Evolutionary conservation across 2,329 filamentous ascomycete species (phyloP), one percentile per base, ranked within the genome.

Genomic region (Hypoxylon sp.): DNA sequence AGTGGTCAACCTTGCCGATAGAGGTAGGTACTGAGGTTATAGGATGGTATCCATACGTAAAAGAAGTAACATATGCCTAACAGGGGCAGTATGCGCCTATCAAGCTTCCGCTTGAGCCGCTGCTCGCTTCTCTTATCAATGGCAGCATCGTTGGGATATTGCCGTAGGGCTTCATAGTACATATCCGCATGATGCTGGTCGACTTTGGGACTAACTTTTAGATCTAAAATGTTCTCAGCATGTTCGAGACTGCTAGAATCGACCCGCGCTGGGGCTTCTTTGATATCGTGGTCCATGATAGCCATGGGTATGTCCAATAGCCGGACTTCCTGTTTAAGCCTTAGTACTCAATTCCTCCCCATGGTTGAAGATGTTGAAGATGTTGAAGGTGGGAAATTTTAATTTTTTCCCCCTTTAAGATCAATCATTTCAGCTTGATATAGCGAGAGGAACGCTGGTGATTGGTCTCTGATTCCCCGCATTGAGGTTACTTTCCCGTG

Each of bases 11-110:
- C 9, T 45, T 28, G 14, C 9, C 11, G 4, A 24, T 18, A 2
- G 3, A 40, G n/a, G 9, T 20, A 18, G n/a, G n/a, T n/a, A 11
- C 7, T 20, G n/a, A 5, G 12, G 1, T 16, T n/a, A 12, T 20
- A 8, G 16, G 30, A 8, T 6, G 16, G 4, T 11, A 32, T 8
- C 2, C 24, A 14, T 54, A 61, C 57, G 63, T 78, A 79, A 71
- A 85, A 85, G 0, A 82, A 81, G 72, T 85, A 85, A 67, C 82
- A 85, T 46, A 86, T 82, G 1, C 80, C 81, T 36, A 86, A 72
- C 62, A 84, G 84, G 2, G 86, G 86, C n/a, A 88, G 65, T 64
- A 88, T 86, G 81, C 87, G 85, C 4, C 83, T 77, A 68, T 89
- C 86, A 57, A 88, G 85, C 73, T 87, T 88, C 69, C 84, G 78